Evolutionary conservation across 2,329 filamentous ascomycete species (phyloP), one percentile per base, ranked within the genome.

Genomic region (Fusarium subglutinans): DNA sequence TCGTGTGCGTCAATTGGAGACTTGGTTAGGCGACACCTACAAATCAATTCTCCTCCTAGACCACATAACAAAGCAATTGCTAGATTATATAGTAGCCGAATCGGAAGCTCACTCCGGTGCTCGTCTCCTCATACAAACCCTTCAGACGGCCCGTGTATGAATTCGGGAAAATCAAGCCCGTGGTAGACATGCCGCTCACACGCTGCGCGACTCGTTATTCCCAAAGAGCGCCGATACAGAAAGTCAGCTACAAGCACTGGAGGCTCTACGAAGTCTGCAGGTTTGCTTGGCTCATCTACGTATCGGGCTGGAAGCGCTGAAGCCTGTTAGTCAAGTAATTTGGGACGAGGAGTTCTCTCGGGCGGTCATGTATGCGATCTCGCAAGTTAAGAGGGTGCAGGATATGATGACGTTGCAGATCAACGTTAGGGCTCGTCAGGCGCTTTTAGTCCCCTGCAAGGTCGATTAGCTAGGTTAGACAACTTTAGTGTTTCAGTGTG

Each of bases 121-220:
- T 0, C 26, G 26, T 2, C n/a, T 60, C 0, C 18, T 41, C 5
- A 28, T 60, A n/a, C n/a, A n/a, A n/a, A n/a, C n/a, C n/a, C n/a
- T n/a, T n/a, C n/a, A n/a, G n/a, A n/a, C n/a, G n/a, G n/a, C n/a
- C n/a, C n/a, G n/a, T n/a, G n/a, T n/a, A 54, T 1, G 47, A 37
- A 4, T 37, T 48, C 4, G 28, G 63, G 48, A 63, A n/a, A 63
- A 48, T 5, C 12, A 55, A 15, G 33, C 18, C 1, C 35, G n/a
- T 1, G 35, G 28, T 0, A 53, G 7, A 30, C 41, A 66, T 1
- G 50, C 41, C 0, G 48, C 58, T 1, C 58, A 48, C 4, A 30
- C 17, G 2, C 15, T 63, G 1, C 35, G 48, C 4, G 41, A 66
- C 28, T 20, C 17, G 3, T 24, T 64, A 0, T 47, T 66, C 4